Evolutionary conservation across 331 rosid species (phyloP).

Genomic region (Quercus tomentella): DNA sequence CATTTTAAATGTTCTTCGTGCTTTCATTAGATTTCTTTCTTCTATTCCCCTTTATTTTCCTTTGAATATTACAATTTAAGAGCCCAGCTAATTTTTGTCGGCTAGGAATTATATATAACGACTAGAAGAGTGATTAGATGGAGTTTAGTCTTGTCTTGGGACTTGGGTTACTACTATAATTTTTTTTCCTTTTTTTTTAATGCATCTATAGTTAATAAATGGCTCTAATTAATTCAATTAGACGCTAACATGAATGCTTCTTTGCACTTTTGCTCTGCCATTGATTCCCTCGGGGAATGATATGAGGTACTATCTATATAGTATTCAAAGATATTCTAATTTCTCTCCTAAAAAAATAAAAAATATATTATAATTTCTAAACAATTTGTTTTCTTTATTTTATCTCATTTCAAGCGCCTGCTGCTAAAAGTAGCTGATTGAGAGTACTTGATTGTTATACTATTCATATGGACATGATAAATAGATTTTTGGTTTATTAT

Average conservation of each 20-base stretch:
- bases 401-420: not conserved
- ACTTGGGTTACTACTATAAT: too few relatives aligned
- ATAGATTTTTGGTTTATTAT: not conserved
- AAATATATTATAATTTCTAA: too few relatives aligned
- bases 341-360: too few relatives aligned
- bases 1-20: constrained; percentile 1
- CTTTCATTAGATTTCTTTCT: constrained; percentile 8
- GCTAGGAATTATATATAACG: not conserved
- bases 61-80: not conserved
- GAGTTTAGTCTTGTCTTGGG: not conserved
- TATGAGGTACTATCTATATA: not conserved
- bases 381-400: not conserved
- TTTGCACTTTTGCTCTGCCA: not conserved
- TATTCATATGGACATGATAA: not conserved
- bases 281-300: not conserved
- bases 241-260: not conserved
- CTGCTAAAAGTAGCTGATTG: not conserved
- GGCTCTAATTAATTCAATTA: not conserved
- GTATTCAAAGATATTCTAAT: not conserved
- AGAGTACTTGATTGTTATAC: too few relatives aligned
- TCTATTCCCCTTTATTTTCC: not conserved
- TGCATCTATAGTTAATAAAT: not conserved
- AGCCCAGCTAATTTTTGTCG: not conserved
- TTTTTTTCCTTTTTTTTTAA: not conserved
- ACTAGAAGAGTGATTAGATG: not conserved